Evolutionary conservation across 495 filamentous ascomycete genomes (phyloP).

Genomic region (Aspergillus heteromorphus): DNA sequence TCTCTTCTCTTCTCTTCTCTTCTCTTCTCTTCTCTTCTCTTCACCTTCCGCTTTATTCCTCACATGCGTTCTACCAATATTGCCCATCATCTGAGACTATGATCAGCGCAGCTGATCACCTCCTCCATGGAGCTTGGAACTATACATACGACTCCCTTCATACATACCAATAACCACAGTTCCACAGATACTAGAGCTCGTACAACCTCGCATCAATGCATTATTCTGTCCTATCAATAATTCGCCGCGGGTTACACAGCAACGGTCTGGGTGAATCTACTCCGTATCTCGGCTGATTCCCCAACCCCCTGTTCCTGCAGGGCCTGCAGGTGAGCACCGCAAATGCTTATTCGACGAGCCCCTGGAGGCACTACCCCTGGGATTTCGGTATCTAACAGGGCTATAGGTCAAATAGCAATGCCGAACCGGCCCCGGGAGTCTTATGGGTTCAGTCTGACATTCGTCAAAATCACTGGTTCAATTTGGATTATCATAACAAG

Average conservation of each 20-base stretch:
- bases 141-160: too few relatives aligned
- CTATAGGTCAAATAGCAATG: conserved; percentile 23
- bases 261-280: background rate
- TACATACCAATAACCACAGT: too few relatives aligned
- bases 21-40: background rate
- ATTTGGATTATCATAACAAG: too few relatives aligned
- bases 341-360: background rate
- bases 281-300: background rate
- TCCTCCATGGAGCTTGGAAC: too few relatives aligned
- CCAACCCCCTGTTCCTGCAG: background rate
- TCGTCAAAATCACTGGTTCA: too few relatives aligned
- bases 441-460: too few relatives aligned
- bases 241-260: background rate
- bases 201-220: background rate
- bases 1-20: background rate
- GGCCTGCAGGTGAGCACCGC: background rate
- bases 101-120: too few relatives aligned
- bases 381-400: conserved; percentile 16
- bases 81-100: too few relatives aligned
- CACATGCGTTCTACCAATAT: background rate
- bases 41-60: background rate
- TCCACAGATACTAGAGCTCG: background rate
- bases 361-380: background rate
- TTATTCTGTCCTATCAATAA: too few relatives aligned
- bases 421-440: too few relatives aligned